phyloP scores from a whole-genome alignment of 257 asterid species.

The Rehmannia glutinosa region DNA sequence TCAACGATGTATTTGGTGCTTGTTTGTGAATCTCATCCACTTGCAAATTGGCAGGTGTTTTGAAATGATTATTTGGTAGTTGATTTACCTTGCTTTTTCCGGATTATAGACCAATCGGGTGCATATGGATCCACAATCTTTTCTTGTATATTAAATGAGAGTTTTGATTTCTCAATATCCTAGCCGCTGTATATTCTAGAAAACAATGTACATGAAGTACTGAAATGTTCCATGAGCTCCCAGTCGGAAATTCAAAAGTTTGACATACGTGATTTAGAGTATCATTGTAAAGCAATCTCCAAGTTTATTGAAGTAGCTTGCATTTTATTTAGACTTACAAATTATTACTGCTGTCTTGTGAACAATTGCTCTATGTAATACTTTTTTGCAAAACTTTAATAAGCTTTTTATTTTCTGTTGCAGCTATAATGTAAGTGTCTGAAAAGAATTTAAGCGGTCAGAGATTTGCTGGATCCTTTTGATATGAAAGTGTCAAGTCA shows the following conservation, averaged over 20 bases:
- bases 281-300: not conserved
- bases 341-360: not conserved
- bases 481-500: slow-evolving; percentile 5
- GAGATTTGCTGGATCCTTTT: slow-evolving; percentile 9
- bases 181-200: not conserved
- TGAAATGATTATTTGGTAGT: slow-evolving; percentile 13
- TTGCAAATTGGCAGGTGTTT: slow-evolving; percentile 5
- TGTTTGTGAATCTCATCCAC: slow-evolving; percentile 21
- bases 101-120: not conserved
- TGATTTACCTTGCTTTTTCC: slow-evolving; percentile 6
- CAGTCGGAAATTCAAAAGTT: not conserved
- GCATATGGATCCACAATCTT: not conserved
- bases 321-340: not conserved
- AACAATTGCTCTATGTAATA: not conserved
- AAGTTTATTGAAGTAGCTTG: not conserved
- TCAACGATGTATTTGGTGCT: slow-evolving; percentile 12
- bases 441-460: not conserved
- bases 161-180: not conserved
- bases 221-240: not conserved
- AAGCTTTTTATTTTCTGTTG: slow-evolving; percentile 2
- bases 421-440: slow-evolving; percentile 5
- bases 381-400: not conserved
- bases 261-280: not conserved
- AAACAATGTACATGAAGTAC: not conserved
- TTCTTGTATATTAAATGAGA: not conserved